A percentile compares a stretch with the other conserved stretches of the same genome.
Conservation (phyloP, 352 stramenopile genomes). For the Phytopythium sindhum region DNA sequence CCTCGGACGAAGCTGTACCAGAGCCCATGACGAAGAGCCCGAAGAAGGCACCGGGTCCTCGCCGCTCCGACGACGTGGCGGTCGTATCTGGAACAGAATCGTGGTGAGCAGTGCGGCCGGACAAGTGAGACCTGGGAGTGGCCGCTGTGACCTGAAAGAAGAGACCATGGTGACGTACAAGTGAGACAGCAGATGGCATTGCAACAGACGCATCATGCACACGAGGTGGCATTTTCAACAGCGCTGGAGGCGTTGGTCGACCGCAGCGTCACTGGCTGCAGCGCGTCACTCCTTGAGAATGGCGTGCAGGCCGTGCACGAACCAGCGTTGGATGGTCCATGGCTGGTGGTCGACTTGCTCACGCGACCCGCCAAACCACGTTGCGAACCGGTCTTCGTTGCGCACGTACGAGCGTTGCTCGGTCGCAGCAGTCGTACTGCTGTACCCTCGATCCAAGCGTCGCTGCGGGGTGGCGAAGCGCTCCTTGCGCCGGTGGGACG, state of each 20-base stretch:
- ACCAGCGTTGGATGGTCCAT: constrained; percentile 47
- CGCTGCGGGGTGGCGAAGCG: background rate
- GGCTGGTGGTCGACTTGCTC: constrained; percentile 34
- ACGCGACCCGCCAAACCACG: constrained; percentile 34
- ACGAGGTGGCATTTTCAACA: background rate
- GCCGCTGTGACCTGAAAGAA: background rate
- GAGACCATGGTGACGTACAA: background rate
- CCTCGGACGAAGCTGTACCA: background rate
- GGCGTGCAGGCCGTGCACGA: constrained; percentile 26
- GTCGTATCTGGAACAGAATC: background rate
- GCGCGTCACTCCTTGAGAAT: background rate
- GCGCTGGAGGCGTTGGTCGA: background rate
- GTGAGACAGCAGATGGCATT: background rate
- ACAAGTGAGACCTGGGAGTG: background rate
- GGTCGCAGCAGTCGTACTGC: background rate
- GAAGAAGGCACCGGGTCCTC: constrained; percentile 1
- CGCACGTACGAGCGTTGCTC: background rate
- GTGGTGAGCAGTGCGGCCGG: background rate
- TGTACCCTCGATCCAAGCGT: background rate
- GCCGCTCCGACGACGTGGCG: background rate
- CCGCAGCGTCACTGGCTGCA: background rate
- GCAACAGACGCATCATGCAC: background rate
- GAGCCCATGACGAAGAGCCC: constrained; percentile 8
- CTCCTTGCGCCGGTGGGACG: background rate
- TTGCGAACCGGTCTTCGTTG: background rate